These are phyloP conservation scores for Clavispora phyllophila DNA, from an alignment of 805 yeast genomes.

Conservation along the genomic window DNA sequence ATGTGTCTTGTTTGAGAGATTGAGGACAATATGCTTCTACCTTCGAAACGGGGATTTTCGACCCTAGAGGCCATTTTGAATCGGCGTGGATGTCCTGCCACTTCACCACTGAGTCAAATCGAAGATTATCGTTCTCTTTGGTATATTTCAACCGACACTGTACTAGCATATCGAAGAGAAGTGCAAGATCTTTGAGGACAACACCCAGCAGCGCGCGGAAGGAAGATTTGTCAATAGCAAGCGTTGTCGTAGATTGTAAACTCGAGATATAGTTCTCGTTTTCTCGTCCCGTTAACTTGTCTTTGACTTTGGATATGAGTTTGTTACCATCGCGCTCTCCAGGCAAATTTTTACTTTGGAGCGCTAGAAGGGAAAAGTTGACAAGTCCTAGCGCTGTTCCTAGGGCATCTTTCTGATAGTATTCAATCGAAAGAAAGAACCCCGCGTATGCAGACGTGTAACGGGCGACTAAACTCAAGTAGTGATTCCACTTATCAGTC, in stretches of 20 bases:
- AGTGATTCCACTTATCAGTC: conserved; percentile 22
- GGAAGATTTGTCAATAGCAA: conserved; percentile 30
- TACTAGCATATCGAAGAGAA: conserved; percentile 38
- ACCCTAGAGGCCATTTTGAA: conserved; percentile 41
- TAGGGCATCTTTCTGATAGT: conserved; percentile 39
- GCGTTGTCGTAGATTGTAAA: conserved; percentile 30
- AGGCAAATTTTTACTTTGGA: conserved; percentile 28
- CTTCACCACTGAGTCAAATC: conserved; percentile 30
- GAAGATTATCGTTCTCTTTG: conserved; percentile 38
- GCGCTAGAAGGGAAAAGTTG: conserved; percentile 28
- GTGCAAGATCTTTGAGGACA: conserved; percentile 31
- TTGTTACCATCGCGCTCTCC: conserved; percentile 10
- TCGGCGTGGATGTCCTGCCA: conserved; percentile 34
- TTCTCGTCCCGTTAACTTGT: conserved; percentile 23
- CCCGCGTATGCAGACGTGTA: conserved; percentile 42
- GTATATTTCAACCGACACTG: conserved; percentile 36
- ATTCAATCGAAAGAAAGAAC: conserved; percentile 39
- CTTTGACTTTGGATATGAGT: conserved; percentile 18
- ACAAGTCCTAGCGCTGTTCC: conserved; percentile 46
- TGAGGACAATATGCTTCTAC: conserved; percentile 23
- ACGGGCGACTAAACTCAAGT: conserved; percentile 26
- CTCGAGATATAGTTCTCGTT: conserved; percentile 28
- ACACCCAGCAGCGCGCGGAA: conserved; percentile 32
- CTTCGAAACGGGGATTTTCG: conserved; percentile 29
- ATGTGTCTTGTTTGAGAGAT: neutral